A percentile compares a stretch with the other conserved stretches of the same genome.
Evolutionary conservation across 345 rosid species (phyloP).

Genomic region (Kernera saxatilis): DNA sequence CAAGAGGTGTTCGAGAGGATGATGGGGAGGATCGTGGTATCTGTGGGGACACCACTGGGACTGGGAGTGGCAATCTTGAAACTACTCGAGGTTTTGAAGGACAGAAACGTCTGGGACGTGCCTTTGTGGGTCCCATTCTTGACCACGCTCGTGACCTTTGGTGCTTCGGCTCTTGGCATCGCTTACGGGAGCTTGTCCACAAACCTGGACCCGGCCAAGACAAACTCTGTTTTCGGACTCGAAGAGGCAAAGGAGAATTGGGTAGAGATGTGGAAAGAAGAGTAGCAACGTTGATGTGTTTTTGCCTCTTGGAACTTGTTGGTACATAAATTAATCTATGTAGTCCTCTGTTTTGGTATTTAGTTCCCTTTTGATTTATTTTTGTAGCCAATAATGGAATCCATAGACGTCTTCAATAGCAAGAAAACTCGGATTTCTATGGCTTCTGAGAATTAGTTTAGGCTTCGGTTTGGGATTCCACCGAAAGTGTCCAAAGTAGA

Average conservation of each 20-base stretch:
- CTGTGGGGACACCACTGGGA: constrained; percentile 44
- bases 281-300: background rate
- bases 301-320: background rate
- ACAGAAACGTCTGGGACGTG: constrained; percentile 46
- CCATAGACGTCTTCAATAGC: no score
- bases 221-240: constrained; percentile 60
- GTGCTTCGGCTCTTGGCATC: constrained; percentile 58
- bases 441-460: no score
- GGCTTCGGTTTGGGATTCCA: no score
- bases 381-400: background rate
- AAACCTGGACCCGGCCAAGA: constrained; percentile 56
- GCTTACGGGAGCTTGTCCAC: constrained; percentile 79
- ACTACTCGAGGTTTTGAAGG: constrained; percentile 36
- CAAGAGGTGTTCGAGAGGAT: constrained; percentile 46
- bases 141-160: constrained; percentile 53
- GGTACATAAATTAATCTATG: background rate
- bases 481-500: no score
- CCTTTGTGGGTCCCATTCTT: constrained; percentile 58
- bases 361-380: background rate
- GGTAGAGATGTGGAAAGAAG: constrained; percentile 83
- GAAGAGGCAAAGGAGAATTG: constrained; percentile 63
- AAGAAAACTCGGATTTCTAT: no score
- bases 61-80: constrained; percentile 38
- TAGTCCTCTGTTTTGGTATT: background rate
- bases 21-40: constrained; percentile 41